Evolutionary conservation across 176 grass and related monocot genomes (phyloP), one percentile per base, ranked within the genome.

Genomic region (Oryza brachyantha): DNA sequence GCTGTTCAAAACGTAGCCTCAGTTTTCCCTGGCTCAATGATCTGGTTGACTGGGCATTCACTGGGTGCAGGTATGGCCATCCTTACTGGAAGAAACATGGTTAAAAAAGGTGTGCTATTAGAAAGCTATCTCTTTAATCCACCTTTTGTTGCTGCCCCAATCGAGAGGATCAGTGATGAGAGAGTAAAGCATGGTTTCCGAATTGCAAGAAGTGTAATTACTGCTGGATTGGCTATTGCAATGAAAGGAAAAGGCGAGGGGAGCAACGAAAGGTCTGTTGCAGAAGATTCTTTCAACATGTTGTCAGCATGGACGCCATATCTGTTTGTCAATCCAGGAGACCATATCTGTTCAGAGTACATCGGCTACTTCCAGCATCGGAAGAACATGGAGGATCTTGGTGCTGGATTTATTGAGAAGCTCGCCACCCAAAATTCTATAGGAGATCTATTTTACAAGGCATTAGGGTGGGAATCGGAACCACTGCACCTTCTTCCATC

Each of bases 341-440:
- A 95, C 21, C 86, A 93, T 87, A 67, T 99, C 25, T 99, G 96
- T 78, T 95, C 92, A 9, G 96, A 95, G 68, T 99, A 95, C 77
- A 95, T 95, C 41, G 92, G 92, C 52, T 99, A 99, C 70, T 99
- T 95, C 29, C 85, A 99, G 71, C 96, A 99, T 84, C 75, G 96
- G 35, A 83, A 83, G 68, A 91, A 89, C 48, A 99, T 99, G 96
- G 90, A 95, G n/a, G 90, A 94, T 64, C 86, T 95, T 0, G 92
- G 96, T 69, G 92, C 73, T 11, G 96, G 92, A 72, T 89, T 85
- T 74, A 91, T 99, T 3, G 96, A 99, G 66, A 92, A 87, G 78
- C 86, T 99, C 26, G 96, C 96, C 1, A 93, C 92, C 37, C 90
- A 94, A 79, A 99, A 95, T 83, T 95, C 86, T 5, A 89, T 91